A percentile compares a stretch with the other conserved stretches of the same genome.
phyloP scores from a whole-genome alignment of 2,329 filamentous ascomycete genomes.

The Phoma herbarum region DNA sequence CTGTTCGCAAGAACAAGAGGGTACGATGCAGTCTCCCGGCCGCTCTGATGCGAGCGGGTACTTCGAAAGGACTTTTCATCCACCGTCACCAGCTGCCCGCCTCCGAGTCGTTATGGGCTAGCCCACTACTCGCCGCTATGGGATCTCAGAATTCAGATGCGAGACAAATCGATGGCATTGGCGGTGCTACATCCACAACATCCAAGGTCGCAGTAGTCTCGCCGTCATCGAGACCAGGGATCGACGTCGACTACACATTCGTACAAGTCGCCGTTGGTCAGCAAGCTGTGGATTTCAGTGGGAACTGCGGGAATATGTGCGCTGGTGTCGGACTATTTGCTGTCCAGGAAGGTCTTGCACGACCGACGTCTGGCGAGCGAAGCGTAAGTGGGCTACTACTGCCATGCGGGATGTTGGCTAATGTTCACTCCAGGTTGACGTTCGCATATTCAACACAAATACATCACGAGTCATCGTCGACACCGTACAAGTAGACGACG shows the following conservation, averaged over 20 bases:
- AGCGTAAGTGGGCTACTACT: slow-evolving; percentile 14
- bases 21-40: slow-evolving; percentile 41
- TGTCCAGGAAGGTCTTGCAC: slow-evolving; percentile 62
- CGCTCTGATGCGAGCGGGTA: slow-evolving; percentile 53
- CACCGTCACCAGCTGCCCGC: slow-evolving; percentile 61
- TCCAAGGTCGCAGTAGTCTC: slow-evolving; percentile 74
- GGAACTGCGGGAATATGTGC: slow-evolving; percentile 79
- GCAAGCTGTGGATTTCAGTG: slow-evolving; percentile 68
- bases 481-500: slow-evolving; percentile 61
- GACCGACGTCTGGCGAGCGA: slow-evolving; percentile 33
- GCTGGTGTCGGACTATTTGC: slow-evolving; percentile 72
- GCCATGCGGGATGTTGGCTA: not conserved
- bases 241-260: slow-evolving; percentile 75
- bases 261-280: slow-evolving; percentile 72
- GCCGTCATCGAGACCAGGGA: slow-evolving; percentile 53
- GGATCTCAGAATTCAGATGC: slow-evolving; percentile 72
- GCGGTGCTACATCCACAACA: slow-evolving; percentile 72
- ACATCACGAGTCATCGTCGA: slow-evolving; percentile 67
- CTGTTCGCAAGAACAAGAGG: slow-evolving; percentile 17
- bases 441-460: slow-evolving; percentile 75
- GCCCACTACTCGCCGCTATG: slow-evolving; percentile 66
- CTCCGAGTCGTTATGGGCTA: slow-evolving; percentile 57
- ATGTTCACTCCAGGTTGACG: slow-evolving; percentile 27
- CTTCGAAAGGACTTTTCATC: slow-evolving; percentile 54
- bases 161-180: slow-evolving; percentile 75